Evolutionary conservation across 768 basidiomycete genomes (phyloP).

Genomic region (Lactifluus pinguis): DNA sequence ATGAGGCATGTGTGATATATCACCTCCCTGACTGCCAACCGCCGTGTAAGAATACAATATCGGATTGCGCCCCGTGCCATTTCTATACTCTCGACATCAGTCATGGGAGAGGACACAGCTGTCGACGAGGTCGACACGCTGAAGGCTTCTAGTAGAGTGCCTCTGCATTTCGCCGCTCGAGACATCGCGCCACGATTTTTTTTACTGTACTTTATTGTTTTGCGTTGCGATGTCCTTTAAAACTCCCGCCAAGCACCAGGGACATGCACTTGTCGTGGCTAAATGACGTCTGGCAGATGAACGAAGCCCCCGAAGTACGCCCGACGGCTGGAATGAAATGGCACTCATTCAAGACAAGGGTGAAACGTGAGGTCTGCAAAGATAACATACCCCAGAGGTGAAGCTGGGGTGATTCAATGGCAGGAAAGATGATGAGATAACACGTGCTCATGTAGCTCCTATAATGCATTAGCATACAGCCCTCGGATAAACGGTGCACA

Average conservation of each 20-base stretch:
- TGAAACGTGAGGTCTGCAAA: neutral
- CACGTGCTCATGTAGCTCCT: conserved; percentile 11
- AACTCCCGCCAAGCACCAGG: neutral
- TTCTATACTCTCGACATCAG: neutral
- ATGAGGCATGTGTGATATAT: neutral
- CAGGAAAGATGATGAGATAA: conserved; percentile 11
- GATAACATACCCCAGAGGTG: neutral
- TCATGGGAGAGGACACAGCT: neutral
- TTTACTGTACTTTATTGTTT: too few relatives aligned
- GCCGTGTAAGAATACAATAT: neutral
- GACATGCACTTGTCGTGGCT: neutral
- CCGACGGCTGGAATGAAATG: neutral
- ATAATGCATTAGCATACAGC: neutral
- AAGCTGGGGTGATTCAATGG: neutral
- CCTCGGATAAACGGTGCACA: neutral
- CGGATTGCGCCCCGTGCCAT: neutral
- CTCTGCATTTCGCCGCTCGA: neutral
- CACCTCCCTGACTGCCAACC: too few relatives aligned
- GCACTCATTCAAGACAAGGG: neutral
- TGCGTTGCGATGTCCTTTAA: neutral
- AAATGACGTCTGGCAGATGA: neutral
- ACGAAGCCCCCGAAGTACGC: neutral
- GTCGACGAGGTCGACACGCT: neutral
- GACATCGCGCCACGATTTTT: too few relatives aligned
- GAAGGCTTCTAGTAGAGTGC: neutral